Conservation (phyloP, 2,329 filamentous ascomycete genomes). For the Curvularia hawaiiensis region DNA sequence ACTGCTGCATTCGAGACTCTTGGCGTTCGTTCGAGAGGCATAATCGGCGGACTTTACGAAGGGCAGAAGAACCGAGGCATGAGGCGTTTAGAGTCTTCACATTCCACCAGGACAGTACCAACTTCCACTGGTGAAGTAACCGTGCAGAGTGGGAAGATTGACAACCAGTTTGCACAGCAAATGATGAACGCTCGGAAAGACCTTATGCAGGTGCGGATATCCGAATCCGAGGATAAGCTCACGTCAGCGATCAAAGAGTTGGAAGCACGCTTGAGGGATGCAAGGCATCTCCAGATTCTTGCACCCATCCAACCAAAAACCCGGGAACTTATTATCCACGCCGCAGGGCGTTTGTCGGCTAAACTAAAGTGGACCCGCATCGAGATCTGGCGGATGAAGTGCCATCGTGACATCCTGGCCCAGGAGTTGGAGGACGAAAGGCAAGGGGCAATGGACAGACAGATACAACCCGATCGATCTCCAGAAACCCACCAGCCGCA, state of each 20-base stretch:
- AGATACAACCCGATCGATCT: conserved; percentile 34
- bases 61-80: conserved; percentile 77
- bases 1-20: conserved; percentile 92
- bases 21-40: conserved; percentile 86
- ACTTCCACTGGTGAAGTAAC: conserved; percentile 75
- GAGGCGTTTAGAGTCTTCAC: conserved; percentile 67
- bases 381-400: conserved; percentile 90
- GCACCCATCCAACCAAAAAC: conserved; percentile 92
- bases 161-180: conserved; percentile 82
- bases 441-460: conserved; percentile 42
- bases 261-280: conserved; percentile 83
- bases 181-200: conserved; percentile 82
- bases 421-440: conserved; percentile 85
- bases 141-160: conserved; percentile 73
- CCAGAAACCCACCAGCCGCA: conserved; percentile 28
- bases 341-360: conserved; percentile 82
- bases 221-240: conserved; percentile 80
- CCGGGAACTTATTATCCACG: conserved; percentile 81
- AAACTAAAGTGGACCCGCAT: conserved; percentile 93
- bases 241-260: conserved; percentile 74
- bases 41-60: conserved; percentile 84
- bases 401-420: conserved; percentile 84
- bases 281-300: conserved; percentile 84
- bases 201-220: conserved; percentile 82
- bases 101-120: conserved; percentile 64